These are phyloP conservation scores for Fragaria iinumae DNA, from an alignment of 306 rosid genomes.

Conservation along the genomic window DNA sequence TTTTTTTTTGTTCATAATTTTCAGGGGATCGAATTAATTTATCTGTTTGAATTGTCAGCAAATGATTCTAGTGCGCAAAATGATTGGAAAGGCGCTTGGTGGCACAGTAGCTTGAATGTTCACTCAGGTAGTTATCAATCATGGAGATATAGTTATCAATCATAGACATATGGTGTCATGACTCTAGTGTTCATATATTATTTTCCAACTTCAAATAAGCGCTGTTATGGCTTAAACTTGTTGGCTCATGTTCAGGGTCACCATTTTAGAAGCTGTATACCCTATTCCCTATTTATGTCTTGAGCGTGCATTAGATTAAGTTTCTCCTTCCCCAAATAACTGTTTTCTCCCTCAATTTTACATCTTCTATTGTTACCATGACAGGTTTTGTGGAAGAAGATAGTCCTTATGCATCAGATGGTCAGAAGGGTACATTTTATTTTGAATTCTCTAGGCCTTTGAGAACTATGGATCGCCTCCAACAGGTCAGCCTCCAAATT, in stretches of 20 bases:
- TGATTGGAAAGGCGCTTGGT: slow-evolving; percentile 98
- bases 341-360: neutral
- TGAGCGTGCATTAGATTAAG: neutral
- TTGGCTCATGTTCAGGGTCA: neutral
- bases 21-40: slow-evolving; percentile 15
- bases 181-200: neutral
- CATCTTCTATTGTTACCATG: neutral
- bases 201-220: slow-evolving; percentile 13
- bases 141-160: slow-evolving; percentile 18
- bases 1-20: neutral
- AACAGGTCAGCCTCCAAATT: slow-evolving; percentile 61
- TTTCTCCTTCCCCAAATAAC: neutral
- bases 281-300: neutral
- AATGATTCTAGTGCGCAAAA: slow-evolving; percentile 87
- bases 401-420: slow-evolving; percentile 75
- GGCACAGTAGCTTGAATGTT: slow-evolving; percentile 83
- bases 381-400: slow-evolving; percentile 81
- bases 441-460: slow-evolving; percentile 93
- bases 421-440: slow-evolving; percentile 70
- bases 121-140: slow-evolving; percentile 61
- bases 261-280: neutral
- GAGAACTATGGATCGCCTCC: slow-evolving; percentile 93
- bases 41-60: slow-evolving; percentile 42
- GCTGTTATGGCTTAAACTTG: neutral
- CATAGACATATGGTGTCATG: slow-evolving; percentile 13